Percentiles rank a stretch among this genome's conserved stretches.
These are phyloP conservation scores for Modicella reniformis DNA, from an alignment of 371 early-diverging fungal genomes.

Conservation along the genomic window DNA sequence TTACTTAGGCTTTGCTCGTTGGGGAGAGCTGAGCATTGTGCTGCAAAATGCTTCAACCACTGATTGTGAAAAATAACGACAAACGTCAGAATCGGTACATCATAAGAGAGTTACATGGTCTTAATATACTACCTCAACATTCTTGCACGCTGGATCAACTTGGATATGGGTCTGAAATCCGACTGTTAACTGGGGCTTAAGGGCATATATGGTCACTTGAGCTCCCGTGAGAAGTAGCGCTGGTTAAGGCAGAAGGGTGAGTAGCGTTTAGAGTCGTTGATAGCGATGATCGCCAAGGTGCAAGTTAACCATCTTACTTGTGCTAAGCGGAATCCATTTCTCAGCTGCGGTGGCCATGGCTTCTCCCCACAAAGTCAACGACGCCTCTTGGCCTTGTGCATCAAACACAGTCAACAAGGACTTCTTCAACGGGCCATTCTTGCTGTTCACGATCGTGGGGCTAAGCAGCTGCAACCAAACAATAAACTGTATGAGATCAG, in stretches of 20 bases:
- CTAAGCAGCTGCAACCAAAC: conserved; percentile 15
- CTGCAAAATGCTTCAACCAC: conserved; percentile 45
- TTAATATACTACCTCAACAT: conserved; percentile 31
- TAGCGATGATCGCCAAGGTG: background rate
- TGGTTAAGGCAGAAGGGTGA: background rate
- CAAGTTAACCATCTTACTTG: conserved; percentile 14
- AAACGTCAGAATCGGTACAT: background rate
- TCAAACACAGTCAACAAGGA: conserved; percentile 32
- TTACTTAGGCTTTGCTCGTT: conserved; percentile 20
- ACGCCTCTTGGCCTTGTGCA: conserved; percentile 33
- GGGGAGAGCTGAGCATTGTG: conserved; percentile 12
- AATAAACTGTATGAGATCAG: background rate
- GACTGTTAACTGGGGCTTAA: conserved; percentile 34
- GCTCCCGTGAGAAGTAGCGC: conserved; percentile 39
- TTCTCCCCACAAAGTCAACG: conserved; percentile 42
- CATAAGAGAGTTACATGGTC: background rate
- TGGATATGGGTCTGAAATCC: conserved; percentile 45
- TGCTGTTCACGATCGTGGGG: conserved; percentile 20
- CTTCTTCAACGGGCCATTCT: conserved; percentile 31
- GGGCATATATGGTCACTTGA: conserved; percentile 27
- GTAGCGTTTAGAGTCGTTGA: background rate
- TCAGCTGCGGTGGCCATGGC: conserved; percentile 12
- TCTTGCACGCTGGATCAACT: conserved; percentile 47
- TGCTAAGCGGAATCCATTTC: conserved; percentile 26
- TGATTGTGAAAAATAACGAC: conserved; percentile 3